A percentile compares a stretch with the other conserved stretches of the same genome.
Evolutionary conservation across 2,329 filamentous ascomycete genomes (phyloP).

Genomic region (Calonectria crousiana): DNA sequence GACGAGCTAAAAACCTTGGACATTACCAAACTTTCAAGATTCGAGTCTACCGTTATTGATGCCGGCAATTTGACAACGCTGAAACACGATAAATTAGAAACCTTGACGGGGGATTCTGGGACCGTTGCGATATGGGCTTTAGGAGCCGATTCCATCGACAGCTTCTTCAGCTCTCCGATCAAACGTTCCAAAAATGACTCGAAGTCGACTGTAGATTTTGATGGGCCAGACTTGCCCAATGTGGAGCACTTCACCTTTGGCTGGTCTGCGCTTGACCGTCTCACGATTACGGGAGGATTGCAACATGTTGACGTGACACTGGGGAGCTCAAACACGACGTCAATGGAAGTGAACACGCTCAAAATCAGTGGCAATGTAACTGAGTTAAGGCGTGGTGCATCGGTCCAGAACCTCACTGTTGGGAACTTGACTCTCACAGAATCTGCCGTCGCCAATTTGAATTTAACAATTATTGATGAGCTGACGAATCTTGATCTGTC

Average conservation of each 20-base stretch:
- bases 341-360: constrained; percentile 12
- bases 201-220: not conserved
- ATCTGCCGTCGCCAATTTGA: not conserved
- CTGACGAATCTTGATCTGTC: not conserved
- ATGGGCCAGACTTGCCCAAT: not conserved
- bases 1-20: constrained; percentile 19
- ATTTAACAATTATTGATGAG: constrained; percentile 14
- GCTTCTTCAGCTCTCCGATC: constrained; percentile 27
- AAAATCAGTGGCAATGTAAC: not conserved
- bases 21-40: constrained; percentile 18
- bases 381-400: not conserved
- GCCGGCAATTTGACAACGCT: constrained; percentile 20
- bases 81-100: constrained; percentile 17
- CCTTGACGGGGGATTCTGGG: not conserved
- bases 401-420: constrained; percentile 1
- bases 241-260: constrained; percentile 25
- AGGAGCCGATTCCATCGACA: constrained; percentile 15
- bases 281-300: not conserved
- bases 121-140: not conserved
- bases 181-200: not conserved
- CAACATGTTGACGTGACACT: not conserved
- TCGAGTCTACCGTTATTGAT: not conserved
- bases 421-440: not conserved
- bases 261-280: constrained; percentile 6
- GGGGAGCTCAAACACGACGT: constrained; percentile 9